Conservation (phyloP, 116 monocot genomes). For the Iris pallida region DNA sequence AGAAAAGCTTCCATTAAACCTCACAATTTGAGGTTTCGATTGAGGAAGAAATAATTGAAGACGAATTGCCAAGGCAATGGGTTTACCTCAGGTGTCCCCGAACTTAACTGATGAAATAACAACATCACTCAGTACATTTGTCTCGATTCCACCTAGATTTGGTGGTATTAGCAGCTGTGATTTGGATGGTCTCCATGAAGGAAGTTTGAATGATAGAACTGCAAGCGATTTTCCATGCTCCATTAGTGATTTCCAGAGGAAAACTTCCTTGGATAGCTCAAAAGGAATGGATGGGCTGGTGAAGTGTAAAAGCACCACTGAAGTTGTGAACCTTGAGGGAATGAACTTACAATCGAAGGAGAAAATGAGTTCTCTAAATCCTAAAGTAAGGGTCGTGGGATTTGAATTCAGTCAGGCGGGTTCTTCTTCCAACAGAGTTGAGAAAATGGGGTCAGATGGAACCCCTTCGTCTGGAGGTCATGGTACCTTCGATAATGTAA, state of each 20-base stretch:
- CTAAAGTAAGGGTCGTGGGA: slow-evolving; percentile 64
- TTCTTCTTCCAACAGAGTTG: slow-evolving; percentile 19
- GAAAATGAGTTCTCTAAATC: slow-evolving; percentile 21
- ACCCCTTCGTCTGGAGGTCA: slow-evolving; percentile 16
- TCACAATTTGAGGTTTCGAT: too few species aligned
- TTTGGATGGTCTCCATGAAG: slow-evolving; percentile 41
- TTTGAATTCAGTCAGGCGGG: slow-evolving; percentile 44
- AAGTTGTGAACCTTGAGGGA: slow-evolving; percentile 26
- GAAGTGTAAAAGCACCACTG: slow-evolving; percentile 21
- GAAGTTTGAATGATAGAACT: slow-evolving; percentile 16
- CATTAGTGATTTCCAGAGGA: slow-evolving; percentile 36
- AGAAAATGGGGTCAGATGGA: slow-evolving; percentile 2
- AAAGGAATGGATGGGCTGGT: slow-evolving; percentile 19
- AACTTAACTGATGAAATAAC: slow-evolving; percentile 35
- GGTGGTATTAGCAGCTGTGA: slow-evolving; percentile 34
- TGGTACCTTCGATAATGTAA: slow-evolving; percentile 9
- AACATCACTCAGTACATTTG: slow-evolving; percentile 31
- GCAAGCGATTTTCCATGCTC: slow-evolving; percentile 28
- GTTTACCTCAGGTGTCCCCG: slow-evolving; percentile 58
- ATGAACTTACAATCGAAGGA: slow-evolving; percentile 48
- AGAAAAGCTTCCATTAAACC: too few species aligned
- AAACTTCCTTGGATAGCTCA: slow-evolving; percentile 23
- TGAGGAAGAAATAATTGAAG: background rate
- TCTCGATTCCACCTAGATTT: slow-evolving; percentile 34
- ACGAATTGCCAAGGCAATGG: slow-evolving; percentile 31